Evolutionary conservation across 306 rosid species (phyloP), one percentile per base, ranked within the genome.

Genomic region (Cucumis melo): DNA sequence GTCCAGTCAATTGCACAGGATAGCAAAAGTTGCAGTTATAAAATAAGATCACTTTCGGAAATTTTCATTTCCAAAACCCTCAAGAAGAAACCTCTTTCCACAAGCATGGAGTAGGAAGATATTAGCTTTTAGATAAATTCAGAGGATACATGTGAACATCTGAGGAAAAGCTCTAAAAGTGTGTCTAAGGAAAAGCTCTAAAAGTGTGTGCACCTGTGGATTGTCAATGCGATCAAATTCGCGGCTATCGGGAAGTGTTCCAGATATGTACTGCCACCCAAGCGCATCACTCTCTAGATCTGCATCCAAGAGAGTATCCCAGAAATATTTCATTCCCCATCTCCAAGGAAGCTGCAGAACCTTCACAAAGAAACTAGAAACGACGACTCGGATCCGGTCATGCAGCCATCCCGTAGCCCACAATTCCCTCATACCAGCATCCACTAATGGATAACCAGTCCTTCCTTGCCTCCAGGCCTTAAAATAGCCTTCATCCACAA

Each of bases 401-500:
- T 93, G 98, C 56, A 93, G 82, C 98, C 98, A 93, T 44, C 98
- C 98, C 20, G 98, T 89, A 53, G 98, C 98, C 98, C 98, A 93
- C 63, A 93, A 80, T 82, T 93, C 98, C 79, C 98, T 91, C 98
- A 93, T 93, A 67, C 98, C 98, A 54, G 97, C 98, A 89, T 93
- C 98, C 77, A 93, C 98, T 80, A 93, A 86, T 1, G 98, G 98
- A 81, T 93, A 93, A 6, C 98, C 98, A 42, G 97, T 93, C 74
- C 98, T 87, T 76, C 98, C 98, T 86, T 93, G 98, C 65, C 98
- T 91, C 98, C 98, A 93, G 72, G 92, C 92, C 85, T 91, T 93
- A 75, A 93, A 93, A 79, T 87, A 85, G 58, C 81, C 87, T 81
- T 88, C 89, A 77, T 89, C 81, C 77, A 92, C 84, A 8, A 87